Conservation (phyloP, 73 alveolate genomes). For the Durusdinium trenchii region DNA sequence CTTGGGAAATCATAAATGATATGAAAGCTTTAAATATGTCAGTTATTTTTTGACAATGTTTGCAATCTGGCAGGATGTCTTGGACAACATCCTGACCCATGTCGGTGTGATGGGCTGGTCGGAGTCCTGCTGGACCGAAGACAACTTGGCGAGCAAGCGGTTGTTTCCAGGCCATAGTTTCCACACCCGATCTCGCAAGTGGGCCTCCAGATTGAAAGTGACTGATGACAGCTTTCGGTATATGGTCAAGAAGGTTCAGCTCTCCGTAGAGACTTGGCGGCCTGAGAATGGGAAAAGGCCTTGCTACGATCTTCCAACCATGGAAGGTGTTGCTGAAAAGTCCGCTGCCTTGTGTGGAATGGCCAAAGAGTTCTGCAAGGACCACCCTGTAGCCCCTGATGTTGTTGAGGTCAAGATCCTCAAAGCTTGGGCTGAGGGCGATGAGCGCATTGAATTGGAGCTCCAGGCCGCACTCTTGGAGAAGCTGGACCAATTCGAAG, state of each 20-base stretch:
- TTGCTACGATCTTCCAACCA: background rate
- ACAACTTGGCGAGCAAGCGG: background rate
- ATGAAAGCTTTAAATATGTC: background rate
- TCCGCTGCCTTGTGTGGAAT: background rate
- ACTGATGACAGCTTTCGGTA: background rate
- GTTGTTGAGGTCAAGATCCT: background rate
- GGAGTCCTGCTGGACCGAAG: background rate
- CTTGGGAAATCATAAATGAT: background rate
- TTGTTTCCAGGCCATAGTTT: background rate
- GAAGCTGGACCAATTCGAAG: background rate
- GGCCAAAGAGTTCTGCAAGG: slow-evolving; percentile 13
- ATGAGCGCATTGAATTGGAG: slow-evolving; percentile 25
- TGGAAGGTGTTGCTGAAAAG: background rate
- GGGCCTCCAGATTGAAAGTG: slow-evolving; percentile 20
- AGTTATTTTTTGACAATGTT: too few relatives aligned
- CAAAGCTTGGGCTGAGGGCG: background rate
- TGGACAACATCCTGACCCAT: slow-evolving; percentile 12
- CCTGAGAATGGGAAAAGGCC: background rate
- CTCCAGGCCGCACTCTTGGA: background rate
- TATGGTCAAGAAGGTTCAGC: background rate
- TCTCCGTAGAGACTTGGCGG: too few relatives aligned
- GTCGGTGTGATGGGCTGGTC: background rate
- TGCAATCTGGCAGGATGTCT: background rate
- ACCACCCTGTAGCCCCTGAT: slow-evolving; percentile 5
- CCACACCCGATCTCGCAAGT: background rate